Evolutionary conservation across 2,329 filamentous ascomycete species (phyloP).

Genomic region (Cordyceps tenuipes): DNA sequence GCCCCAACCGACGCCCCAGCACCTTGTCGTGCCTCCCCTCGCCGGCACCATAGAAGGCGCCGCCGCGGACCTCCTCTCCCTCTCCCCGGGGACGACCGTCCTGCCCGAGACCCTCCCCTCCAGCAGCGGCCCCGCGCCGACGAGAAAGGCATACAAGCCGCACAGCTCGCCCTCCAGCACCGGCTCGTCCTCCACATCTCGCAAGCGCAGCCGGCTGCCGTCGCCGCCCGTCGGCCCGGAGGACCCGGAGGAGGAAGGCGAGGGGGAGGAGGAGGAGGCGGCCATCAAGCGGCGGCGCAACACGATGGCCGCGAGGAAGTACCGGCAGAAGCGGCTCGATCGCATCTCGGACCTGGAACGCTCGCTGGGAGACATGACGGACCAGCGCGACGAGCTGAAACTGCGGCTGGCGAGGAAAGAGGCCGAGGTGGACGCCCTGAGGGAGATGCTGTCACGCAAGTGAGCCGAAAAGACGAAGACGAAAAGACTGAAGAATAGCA

Average conservation of each 20-base stretch:
- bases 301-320: conserved; percentile 62
- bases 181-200: not conserved
- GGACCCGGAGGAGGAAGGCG: conserved; percentile 15
- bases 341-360: conserved; percentile 54
- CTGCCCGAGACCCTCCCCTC: not conserved
- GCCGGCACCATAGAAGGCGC: not conserved
- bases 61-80: not conserved
- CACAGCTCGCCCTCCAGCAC: conserved; percentile 11
- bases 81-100: not conserved
- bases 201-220: not conserved
- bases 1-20: conserved; percentile 2
- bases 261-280: conserved; percentile 20
- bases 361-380: conserved; percentile 48
- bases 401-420: conserved; percentile 56
- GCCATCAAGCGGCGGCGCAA: conserved; percentile 56
- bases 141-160: not conserved
- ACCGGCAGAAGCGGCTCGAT: conserved; percentile 62
- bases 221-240: conserved; percentile 14
- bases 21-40: conserved; percentile 8
- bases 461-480: conserved; percentile 6
- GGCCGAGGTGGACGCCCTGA: conserved; percentile 54
- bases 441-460: conserved; percentile 36
- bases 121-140: not conserved
- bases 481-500: not conserved
- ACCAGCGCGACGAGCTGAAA: conserved; percentile 55